phyloP scores from a whole-genome alignment of 495 filamentous ascomycete genomes.

The Lentithecium fluviatile region DNA sequence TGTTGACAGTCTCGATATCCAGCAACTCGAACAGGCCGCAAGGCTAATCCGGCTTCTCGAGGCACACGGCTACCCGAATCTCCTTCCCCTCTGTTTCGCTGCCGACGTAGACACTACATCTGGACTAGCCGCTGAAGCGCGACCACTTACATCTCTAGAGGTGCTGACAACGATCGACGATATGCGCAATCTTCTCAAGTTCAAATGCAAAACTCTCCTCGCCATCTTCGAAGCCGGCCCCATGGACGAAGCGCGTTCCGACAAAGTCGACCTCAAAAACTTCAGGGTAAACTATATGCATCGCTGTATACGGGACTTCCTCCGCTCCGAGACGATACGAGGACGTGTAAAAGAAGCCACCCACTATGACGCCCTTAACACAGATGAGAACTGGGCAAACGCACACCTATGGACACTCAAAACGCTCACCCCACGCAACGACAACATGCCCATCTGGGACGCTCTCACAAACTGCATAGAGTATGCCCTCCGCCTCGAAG shows the following conservation, averaged over 20 bases:
- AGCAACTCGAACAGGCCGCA: conserved; percentile 12
- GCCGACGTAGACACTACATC: conserved; percentile 10
- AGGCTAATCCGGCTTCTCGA: conserved; percentile 7
- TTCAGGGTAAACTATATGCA: conserved; percentile 18
- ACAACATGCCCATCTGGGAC: conserved; percentile 13
- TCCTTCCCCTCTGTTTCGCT: conserved; percentile 11
- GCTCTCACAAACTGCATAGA: conserved; percentile 16
- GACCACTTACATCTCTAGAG: neutral
- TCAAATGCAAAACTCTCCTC: conserved; percentile 7
- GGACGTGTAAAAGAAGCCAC: neutral
- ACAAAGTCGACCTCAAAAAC: neutral
- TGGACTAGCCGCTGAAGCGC: conserved; percentile 6
- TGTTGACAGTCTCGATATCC: neutral
- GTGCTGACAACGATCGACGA: neutral
- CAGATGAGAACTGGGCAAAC: conserved; percentile 22
- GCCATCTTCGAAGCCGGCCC: conserved; percentile 6
- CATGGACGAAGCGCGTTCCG: neutral
- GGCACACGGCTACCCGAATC: conserved; percentile 16
- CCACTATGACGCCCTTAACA: neutral
- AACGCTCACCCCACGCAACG: neutral
- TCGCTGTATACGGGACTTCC: conserved; percentile 13
- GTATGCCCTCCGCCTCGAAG: conserved; percentile 19
- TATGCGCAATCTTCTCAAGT: conserved; percentile 4
- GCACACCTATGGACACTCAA: conserved; percentile 20
- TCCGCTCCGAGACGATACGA: neutral